These are phyloP conservation scores for Hymenoscyphus occultus DNA, from an alignment of 2,329 filamentous ascomycete species.

Conservation along the genomic window DNA sequence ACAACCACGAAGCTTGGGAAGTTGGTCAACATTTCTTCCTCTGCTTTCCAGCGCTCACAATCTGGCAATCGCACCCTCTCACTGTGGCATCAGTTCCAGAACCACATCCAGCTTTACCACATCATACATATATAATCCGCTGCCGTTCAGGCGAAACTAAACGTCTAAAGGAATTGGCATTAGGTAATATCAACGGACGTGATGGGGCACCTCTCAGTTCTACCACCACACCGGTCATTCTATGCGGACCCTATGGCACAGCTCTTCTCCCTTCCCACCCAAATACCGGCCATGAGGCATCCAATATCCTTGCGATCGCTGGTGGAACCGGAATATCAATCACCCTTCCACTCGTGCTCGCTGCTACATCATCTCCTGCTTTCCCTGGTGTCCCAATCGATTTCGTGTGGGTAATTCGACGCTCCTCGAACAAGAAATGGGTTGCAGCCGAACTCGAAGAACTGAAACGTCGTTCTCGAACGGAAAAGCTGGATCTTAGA, in stretches of 20 bases:
- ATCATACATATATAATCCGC: constrained; percentile 56
- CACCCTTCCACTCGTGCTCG: constrained; percentile 50
- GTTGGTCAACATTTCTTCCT: constrained; percentile 75
- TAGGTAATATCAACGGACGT: constrained; percentile 28
- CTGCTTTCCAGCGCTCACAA: constrained; percentile 68
- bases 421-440: constrained; percentile 55
- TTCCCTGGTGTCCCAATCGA: constrained; percentile 42
- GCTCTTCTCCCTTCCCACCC: constrained; percentile 23
- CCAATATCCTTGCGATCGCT: constrained; percentile 51
- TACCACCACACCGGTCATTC: constrained; percentile 51
- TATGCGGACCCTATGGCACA: constrained; percentile 63
- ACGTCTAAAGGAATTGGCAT: constrained; percentile 27
- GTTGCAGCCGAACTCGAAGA: constrained; percentile 52
- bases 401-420: constrained; percentile 64
- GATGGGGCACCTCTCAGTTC: neutral
- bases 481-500: constrained; percentile 42
- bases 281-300: constrained; percentile 35
- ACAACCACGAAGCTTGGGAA: constrained; percentile 63
- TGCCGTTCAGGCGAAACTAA: constrained; percentile 57
- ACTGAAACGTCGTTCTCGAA: constrained; percentile 42
- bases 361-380: constrained; percentile 37
- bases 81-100: constrained; percentile 72
- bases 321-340: constrained; percentile 59
- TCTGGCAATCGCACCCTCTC: constrained; percentile 77
- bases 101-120: constrained; percentile 38